Conservation (phyloP, 345 rosid genomes). For the Eucalyptus caleyi region DNA sequence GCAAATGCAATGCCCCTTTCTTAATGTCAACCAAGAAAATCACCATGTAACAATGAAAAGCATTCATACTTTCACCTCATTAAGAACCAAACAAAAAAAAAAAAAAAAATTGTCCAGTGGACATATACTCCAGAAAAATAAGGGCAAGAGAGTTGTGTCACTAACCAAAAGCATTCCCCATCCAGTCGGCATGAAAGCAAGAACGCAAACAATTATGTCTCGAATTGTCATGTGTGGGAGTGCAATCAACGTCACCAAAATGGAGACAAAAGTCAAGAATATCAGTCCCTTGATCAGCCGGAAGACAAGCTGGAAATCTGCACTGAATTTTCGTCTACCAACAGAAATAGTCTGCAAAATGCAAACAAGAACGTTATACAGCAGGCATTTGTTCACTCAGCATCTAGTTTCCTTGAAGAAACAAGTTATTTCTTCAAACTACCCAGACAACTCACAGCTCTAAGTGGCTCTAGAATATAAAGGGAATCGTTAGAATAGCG, state of each 20-base stretch:
- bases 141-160: not conserved
- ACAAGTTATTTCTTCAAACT: not conserved
- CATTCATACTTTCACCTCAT: not conserved
- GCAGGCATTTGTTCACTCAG: not conserved
- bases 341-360: conserved; percentile 74
- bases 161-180: conserved; percentile 98
- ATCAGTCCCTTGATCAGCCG: conserved; percentile 93
- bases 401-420: not conserved
- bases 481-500: not conserved
- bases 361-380: not conserved
- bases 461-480: not conserved
- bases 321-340: conserved; percentile 91
- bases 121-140: not conserved
- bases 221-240: conserved; percentile 77
- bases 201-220: conserved; percentile 85
- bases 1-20: not conserved
- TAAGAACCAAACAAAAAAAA: not conserved
- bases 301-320: conserved; percentile 88
- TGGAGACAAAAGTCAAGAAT: conserved; percentile 71
- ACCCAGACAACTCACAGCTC: not conserved
- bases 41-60: not conserved
- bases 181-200: conserved; percentile 98
- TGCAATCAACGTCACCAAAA: conserved; percentile 69
- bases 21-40: no score
- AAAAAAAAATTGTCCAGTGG: not conserved